Conservation (phyloP, 192 early-diverging fungal genomes). For the Linnemannia elongata region DNA sequence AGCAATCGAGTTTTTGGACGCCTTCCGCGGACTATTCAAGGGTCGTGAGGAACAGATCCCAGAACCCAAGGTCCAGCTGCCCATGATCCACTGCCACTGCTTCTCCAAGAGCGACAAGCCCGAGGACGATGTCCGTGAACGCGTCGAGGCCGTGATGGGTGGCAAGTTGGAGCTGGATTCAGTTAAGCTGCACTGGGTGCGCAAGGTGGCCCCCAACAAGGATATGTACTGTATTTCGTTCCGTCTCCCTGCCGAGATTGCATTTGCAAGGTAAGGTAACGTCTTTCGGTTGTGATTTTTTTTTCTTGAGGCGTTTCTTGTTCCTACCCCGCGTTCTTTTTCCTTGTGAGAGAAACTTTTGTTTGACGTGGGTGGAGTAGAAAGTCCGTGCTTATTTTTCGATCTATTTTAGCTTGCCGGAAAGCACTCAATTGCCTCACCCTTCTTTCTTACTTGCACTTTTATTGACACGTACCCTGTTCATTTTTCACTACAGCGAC, state of each 20-base stretch:
- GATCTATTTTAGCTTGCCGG: background rate
- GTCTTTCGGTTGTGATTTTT: background rate
- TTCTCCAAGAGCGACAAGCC: constrained; percentile 87
- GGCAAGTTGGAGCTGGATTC: constrained; percentile 33
- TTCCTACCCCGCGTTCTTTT: background rate
- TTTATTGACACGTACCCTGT: background rate
- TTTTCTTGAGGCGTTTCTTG: background rate
- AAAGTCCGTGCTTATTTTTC: background rate
- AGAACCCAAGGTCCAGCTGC: constrained; percentile 67
- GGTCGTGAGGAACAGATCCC: constrained; percentile 62
- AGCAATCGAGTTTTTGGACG: constrained; percentile 96
- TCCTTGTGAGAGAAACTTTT: background rate
- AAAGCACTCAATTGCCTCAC: background rate
- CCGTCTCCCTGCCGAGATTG: constrained; percentile 80
- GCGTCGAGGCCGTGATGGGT: constrained; percentile 42
- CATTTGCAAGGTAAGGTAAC: constrained; percentile 69
- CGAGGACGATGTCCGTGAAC: constrained; percentile 75
- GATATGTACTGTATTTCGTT: constrained; percentile 98
- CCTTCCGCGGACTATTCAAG: constrained; percentile 87
- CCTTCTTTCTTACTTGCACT: background rate
- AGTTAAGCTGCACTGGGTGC: constrained; percentile 81
- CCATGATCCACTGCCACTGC: constrained; percentile 95
- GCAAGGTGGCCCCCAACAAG: constrained; percentile 98
- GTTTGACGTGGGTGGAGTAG: background rate
- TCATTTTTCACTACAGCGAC: constrained; percentile 25